Conservation (phyloP, 2,329 filamentous ascomycete species). For the Didymella exigua region DNA sequence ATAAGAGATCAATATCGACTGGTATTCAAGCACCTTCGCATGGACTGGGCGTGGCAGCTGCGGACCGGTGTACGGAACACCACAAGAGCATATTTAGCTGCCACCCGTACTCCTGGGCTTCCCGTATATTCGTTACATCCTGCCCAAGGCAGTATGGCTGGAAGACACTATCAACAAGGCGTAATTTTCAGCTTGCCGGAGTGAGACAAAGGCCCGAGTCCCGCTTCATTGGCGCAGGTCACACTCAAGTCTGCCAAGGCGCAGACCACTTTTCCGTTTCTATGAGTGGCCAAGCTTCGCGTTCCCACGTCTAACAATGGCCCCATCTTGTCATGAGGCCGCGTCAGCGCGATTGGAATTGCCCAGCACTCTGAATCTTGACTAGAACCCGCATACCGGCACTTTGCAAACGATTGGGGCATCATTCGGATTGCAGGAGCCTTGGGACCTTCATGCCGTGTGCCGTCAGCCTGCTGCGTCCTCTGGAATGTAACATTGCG, state of each 20-base stretch:
- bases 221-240: slow-evolving; percentile 37
- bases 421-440: slow-evolving; percentile 4
- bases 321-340: slow-evolving; percentile 30
- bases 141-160: slow-evolving; percentile 29
- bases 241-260: slow-evolving; percentile 43
- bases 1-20: slow-evolving; percentile 7
- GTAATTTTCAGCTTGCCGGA: slow-evolving; percentile 40
- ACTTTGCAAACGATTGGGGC: neutral
- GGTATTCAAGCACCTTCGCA: slow-evolving; percentile 13
- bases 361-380: slow-evolving; percentile 13
- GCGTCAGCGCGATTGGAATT: slow-evolving; percentile 38
- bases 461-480: neutral
- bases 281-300: slow-evolving; percentile 34
- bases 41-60: slow-evolving; percentile 6
- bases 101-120: slow-evolving; percentile 14
- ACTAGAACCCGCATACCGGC: neutral
- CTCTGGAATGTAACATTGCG: neutral
- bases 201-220: slow-evolving; percentile 41
- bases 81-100: neutral
- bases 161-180: slow-evolving; percentile 21
- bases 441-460: neutral
- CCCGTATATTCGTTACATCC: slow-evolving; percentile 21
- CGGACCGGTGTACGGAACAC: slow-evolving; percentile 1
- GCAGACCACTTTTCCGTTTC: slow-evolving; percentile 40
- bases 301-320: slow-evolving; percentile 27